Evolutionary conservation across 2,329 filamentous ascomycete genomes (phyloP).

Genomic region (Calonectria montana): DNA sequence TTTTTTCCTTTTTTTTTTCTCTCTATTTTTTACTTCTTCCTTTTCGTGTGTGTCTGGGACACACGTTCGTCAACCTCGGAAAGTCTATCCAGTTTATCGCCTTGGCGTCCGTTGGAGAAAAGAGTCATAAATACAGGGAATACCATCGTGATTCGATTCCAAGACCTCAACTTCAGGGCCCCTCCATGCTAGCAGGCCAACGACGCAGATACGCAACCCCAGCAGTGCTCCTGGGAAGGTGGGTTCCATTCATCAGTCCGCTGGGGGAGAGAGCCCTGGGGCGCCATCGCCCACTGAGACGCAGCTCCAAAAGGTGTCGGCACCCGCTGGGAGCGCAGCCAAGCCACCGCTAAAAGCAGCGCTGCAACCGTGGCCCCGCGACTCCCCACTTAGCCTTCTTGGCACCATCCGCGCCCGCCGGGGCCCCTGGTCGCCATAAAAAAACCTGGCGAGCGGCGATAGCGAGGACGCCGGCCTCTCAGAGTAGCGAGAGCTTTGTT

Average conservation of each 20-base stretch:
- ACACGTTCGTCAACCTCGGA: background rate
- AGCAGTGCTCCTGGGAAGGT: background rate
- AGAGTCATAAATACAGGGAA: background rate
- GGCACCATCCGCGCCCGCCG: slow-evolving; percentile 28
- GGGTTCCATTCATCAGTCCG: background rate
- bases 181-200: background rate
- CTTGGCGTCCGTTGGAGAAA: background rate
- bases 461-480: slow-evolving; percentile 8
- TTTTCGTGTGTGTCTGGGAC: background rate
- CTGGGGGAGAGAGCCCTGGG: background rate
- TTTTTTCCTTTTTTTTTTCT: background rate
- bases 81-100: background rate
- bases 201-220: slow-evolving; percentile 1
- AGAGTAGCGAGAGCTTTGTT: background rate
- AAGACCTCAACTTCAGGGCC: background rate
- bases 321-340: slow-evolving; percentile 10
- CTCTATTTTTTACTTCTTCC: too few relatives aligned
- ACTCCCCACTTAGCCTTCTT: slow-evolving; percentile 36
- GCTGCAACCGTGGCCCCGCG: slow-evolving; percentile 30
- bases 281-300: background rate
- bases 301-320: background rate
- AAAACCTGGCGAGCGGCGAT: slow-evolving; percentile 20
- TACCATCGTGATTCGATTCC: slow-evolving; percentile 1
- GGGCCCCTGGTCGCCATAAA: slow-evolving; percentile 11
- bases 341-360: slow-evolving; percentile 27